Evolutionary conservation across 2,329 filamentous ascomycete genomes (phyloP), one percentile per base, ranked within the genome.

Genomic region (Boeremia lycopersici): DNA sequence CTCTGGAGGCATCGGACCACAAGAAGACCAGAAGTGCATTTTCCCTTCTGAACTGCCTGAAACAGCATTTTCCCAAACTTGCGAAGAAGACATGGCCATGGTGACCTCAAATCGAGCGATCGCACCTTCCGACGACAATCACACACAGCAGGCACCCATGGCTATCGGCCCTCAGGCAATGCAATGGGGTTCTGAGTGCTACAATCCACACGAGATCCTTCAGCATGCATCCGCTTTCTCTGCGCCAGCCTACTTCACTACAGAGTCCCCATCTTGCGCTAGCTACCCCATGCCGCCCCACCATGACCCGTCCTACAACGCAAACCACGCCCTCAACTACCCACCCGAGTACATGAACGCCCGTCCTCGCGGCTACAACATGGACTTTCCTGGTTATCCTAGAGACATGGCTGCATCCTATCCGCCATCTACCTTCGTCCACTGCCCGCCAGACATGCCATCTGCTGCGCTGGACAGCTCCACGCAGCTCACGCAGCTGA

Each of bases 381-480:
- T 57, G 12, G 60, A 60, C 10, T 34, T 69, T 12, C 47, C 44
- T 30, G 55, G 59, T 17, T 29, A 67, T 29, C 56, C 67, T 23
- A 47, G 28, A n/a, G 44, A 57, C 43, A 46, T 48, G 17, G 43
- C 50, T 26, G 53, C 67, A 6, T 64, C 69, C 3, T 71, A 70
- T 43, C 72, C 73, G 2, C 71, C 73, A 11, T 59, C 63, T 6
- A 63, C 65, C 13, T 75, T 73, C 38, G 67, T 69, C 15, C 61
- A 73, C 19, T 62, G 70, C 15, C 70, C 71, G 11, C 69, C 57
- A 9, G 60, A 61, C 15, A 48, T 61, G 4, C 59, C 54, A 63
- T 42, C 63, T 70, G 10, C 34, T 67, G 1, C 57, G 66, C 6
- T n/a, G n/a, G 63, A 68, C 10, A 49, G 53, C 6, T 56, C 59